phyloP scores from a whole-genome alignment of 148 eudicot genomes.

The Camellia sinensis region DNA sequence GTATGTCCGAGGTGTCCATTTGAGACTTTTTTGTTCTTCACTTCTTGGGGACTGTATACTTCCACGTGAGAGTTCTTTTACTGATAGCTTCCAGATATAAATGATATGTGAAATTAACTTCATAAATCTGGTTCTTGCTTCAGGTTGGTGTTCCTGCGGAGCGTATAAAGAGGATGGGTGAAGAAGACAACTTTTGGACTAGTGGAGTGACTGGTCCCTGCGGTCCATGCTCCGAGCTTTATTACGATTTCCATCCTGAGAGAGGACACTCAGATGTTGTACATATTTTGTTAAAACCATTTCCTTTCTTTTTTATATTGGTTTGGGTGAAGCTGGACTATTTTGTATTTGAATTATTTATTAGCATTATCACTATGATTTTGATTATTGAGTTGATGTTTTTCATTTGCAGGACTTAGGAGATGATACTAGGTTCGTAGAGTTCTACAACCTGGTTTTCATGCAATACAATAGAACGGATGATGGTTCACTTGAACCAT shows the following conservation, averaged over 20 bases:
- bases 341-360: slow-evolving; percentile 9
- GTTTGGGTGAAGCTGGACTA: not conserved
- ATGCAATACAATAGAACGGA: slow-evolving; percentile 89
- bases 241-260: slow-evolving; percentile 96
- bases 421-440: slow-evolving; percentile 92
- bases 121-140: slow-evolving; percentile 16
- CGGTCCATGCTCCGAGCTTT: slow-evolving; percentile 97
- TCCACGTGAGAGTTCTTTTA: not conserved
- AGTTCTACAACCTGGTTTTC: slow-evolving; percentile 97
- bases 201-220: slow-evolving; percentile 98
- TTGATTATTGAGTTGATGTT: not conserved
- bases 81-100: not conserved
- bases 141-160: slow-evolving; percentile 86
- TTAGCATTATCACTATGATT: not conserved
- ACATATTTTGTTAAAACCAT: slow-evolving; percentile 28
- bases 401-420: slow-evolving; percentile 67
- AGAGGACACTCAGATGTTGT: slow-evolving; percentile 75
- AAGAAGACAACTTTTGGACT: slow-evolving; percentile 96
- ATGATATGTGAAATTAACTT: not conserved
- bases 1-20: slow-evolving; percentile 7
- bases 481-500: slow-evolving; percentile 88
- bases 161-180: slow-evolving; percentile 86
- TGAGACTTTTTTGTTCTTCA: not conserved
- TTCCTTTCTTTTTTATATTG: not conserved
- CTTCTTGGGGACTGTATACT: too few species aligned